Evolutionary conservation across 495 filamentous ascomycete species (phyloP).

Genomic region (Mycothermus thermophilus): DNA sequence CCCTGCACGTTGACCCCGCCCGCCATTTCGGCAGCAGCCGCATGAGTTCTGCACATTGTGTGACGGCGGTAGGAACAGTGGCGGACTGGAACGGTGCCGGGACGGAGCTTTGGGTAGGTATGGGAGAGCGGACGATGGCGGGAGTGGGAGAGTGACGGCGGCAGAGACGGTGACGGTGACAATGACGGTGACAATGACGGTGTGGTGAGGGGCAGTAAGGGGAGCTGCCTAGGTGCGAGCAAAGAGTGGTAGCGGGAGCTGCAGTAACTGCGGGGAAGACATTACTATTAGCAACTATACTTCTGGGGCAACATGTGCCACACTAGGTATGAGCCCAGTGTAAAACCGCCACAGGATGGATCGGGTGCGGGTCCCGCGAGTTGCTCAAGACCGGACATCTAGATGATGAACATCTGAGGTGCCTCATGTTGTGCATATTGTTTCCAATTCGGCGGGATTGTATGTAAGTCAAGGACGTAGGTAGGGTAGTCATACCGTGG

Average conservation of each 20-base stretch:
- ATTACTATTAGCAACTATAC: conserved; percentile 7
- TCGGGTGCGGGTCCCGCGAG: conserved; percentile 1
- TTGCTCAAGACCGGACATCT: too few relatives aligned
- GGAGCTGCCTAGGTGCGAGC: too few relatives aligned
- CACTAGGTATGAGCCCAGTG: too few relatives aligned
- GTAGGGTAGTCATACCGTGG: too few relatives aligned
- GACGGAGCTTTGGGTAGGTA: conserved; percentile 9
- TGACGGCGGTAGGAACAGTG: conserved; percentile 39
- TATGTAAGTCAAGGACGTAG: too few relatives aligned
- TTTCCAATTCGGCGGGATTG: too few relatives aligned
- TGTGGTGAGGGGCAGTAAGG: too few relatives aligned
- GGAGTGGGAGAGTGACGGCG: background rate
- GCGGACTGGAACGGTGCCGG: conserved; percentile 21
- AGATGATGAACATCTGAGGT: too few relatives aligned
- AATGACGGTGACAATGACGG: too few relatives aligned
- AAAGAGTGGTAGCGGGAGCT: conserved; percentile 5
- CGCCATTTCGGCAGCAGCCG: conserved; percentile 24
- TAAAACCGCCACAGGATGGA: too few relatives aligned
- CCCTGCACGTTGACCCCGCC: conserved; percentile 34
- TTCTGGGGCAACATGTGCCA: too few relatives aligned
- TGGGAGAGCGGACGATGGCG: conserved; percentile 9
- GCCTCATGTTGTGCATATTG: too few relatives aligned
- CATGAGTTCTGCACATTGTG: conserved; percentile 42
- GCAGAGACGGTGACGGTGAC: conserved; percentile 9
- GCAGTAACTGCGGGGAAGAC: conserved; percentile 15